Evolutionary conservation across 179 eudicot species (phyloP).

Genomic region (Pouteria campechiana): DNA sequence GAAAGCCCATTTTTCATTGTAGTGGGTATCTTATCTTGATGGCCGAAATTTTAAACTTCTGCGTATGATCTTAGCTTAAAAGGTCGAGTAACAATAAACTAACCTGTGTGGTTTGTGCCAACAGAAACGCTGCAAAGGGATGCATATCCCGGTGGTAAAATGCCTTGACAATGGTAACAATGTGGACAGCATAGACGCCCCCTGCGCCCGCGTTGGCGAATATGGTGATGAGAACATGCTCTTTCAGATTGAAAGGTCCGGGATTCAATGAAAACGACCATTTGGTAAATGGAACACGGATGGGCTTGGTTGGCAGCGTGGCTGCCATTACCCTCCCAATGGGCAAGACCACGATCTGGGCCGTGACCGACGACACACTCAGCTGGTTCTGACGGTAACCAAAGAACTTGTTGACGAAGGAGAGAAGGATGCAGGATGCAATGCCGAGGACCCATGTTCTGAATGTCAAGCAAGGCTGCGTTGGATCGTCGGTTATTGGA

Average conservation of each 20-base stretch:
- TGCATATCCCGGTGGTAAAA: conserved; percentile 10
- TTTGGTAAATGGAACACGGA: not conserved
- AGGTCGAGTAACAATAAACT: not conserved
- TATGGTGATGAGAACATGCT: conserved; percentile 27
- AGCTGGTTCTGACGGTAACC: conserved; percentile 11
- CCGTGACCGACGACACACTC: not conserved
- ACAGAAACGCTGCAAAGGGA: conserved; percentile 5
- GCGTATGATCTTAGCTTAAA: not conserved
- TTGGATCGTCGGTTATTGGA: conserved; percentile 18
- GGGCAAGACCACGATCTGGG: conserved; percentile 33
- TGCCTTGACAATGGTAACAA: conserved; percentile 16
- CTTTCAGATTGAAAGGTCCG: conserved; percentile 29
- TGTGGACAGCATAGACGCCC: conserved; percentile 11
- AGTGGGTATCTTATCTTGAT: not conserved
- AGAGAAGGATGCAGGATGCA: conserved; percentile 11
- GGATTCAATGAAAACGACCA: conserved; percentile 24
- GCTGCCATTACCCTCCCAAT: conserved; percentile 35
- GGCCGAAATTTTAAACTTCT: not conserved
- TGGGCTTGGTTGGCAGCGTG: not conserved
- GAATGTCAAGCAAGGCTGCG: conserved; percentile 18
- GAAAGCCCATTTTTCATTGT: not conserved
- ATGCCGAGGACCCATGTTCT: conserved; percentile 31
- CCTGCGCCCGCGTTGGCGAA: conserved; percentile 22
- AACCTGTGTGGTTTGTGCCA: conserved; percentile 20
- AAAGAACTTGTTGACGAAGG: conserved; percentile 29